Conservation (phyloP, 495 filamentous ascomycete species). For the Letharia lupina region DNA sequence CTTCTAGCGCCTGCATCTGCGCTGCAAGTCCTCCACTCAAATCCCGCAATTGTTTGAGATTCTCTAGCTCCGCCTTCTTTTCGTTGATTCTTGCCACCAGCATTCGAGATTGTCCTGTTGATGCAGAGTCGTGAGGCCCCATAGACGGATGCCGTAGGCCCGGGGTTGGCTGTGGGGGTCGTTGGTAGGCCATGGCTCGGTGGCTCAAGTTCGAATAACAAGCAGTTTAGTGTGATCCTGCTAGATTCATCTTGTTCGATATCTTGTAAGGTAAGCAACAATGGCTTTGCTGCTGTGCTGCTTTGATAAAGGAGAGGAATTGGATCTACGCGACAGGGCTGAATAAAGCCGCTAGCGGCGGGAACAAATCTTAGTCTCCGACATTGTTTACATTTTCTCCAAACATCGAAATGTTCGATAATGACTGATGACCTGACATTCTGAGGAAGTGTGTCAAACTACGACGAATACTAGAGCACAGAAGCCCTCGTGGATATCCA, state of each 20-base stretch:
- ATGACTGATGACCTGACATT: not conserved
- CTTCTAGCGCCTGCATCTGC: conserved; percentile 86
- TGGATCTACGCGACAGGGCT: conserved; percentile 1
- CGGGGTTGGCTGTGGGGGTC: conserved; percentile 47
- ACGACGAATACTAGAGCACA: not conserved
- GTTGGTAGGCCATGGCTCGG: conserved; percentile 47
- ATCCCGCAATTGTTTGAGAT: conserved; percentile 75
- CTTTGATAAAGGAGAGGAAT: not conserved
- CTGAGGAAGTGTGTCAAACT: not conserved
- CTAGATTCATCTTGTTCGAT: not conserved
- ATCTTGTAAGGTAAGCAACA: not conserved
- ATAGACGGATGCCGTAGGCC: conserved; percentile 55
- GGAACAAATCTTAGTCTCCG: conserved; percentile 6
- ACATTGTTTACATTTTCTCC: conserved; percentile 13
- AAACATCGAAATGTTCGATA: not conserved
- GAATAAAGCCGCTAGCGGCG: not conserved
- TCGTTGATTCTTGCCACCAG: conserved; percentile 82
- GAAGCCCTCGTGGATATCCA: not conserved
- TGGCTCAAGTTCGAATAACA: not conserved
- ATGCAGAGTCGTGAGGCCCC: conserved; percentile 30
- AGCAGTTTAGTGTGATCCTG: not conserved
- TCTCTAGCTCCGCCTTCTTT: conserved; percentile 89
- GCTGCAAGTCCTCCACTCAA: conserved; percentile 76
- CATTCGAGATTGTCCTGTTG: conserved; percentile 57
- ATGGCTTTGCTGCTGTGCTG: not conserved